Evolutionary conservation across 2,329 filamentous ascomycete species (phyloP).

Genomic region (Ophiostoma pallidulum): DNA sequence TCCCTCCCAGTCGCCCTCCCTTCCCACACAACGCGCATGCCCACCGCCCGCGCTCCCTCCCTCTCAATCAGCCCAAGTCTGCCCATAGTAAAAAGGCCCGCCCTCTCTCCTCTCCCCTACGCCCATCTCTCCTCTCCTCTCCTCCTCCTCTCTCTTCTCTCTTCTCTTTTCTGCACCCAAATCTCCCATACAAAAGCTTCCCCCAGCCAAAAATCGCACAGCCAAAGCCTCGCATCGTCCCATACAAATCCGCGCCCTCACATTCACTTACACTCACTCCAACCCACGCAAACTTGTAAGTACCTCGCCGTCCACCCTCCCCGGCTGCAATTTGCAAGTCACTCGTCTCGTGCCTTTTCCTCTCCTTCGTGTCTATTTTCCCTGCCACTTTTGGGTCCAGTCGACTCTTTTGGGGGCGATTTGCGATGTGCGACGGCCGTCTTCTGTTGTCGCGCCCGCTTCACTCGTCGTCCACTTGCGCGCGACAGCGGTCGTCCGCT

Average conservation of each 20-base stretch:
- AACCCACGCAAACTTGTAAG: constrained; percentile 42
- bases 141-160: constrained; percentile 48
- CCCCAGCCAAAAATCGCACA: constrained; percentile 38
- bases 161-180: constrained; percentile 32
- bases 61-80: constrained; percentile 52
- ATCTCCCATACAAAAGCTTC: constrained; percentile 48
- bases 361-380: background rate
- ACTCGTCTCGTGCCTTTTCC: constrained; percentile 16
- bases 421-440: background rate
- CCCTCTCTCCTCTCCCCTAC: constrained; percentile 43
- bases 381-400: background rate
- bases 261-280: constrained; percentile 31
- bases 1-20: constrained; percentile 11
- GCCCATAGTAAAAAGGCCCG: constrained; percentile 54
- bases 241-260: constrained; percentile 35
- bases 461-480: background rate
- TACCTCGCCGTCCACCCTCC: constrained; percentile 36
- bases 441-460: background rate
- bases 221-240: constrained; percentile 25
- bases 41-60: constrained; percentile 16
- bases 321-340: constrained; percentile 34
- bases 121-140: constrained; percentile 51
- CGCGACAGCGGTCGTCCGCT: background rate
- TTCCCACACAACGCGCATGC: constrained; percentile 3
- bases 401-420: background rate